Conservation (phyloP, 495 filamentous ascomycete species). For the Aspergillus biplanus region DNA sequence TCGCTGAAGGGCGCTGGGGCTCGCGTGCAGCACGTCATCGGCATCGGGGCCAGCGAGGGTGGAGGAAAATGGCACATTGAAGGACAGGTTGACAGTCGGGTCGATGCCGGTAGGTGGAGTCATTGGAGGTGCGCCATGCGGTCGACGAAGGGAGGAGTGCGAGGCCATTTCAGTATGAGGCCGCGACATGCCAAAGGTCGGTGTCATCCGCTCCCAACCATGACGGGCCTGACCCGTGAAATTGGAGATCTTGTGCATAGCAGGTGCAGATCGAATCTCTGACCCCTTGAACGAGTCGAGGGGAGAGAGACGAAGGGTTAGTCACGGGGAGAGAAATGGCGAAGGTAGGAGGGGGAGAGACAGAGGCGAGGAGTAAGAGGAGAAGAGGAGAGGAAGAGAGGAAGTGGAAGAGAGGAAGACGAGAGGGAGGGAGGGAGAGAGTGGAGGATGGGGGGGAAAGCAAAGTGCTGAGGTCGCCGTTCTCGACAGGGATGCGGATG, state of each 20-base stretch:
- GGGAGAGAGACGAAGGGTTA: constrained; percentile 39
- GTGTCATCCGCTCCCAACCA: constrained; percentile 90
- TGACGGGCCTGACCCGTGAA: constrained; percentile 81
- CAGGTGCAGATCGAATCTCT: constrained; percentile 39
- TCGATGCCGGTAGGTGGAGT: constrained; percentile 67
- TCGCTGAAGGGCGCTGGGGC: constrained; percentile 74
- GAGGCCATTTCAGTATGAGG: constrained; percentile 77
- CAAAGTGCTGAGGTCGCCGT: constrained; percentile 25
- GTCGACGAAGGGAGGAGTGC: constrained; percentile 65
- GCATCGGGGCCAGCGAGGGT: constrained; percentile 87
- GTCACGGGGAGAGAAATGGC: constrained; percentile 35
- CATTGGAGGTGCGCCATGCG: constrained; percentile 66
- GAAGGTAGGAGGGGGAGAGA: constrained; percentile 19
- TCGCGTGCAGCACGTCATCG: constrained; percentile 90
- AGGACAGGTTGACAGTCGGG: constrained; percentile 75
- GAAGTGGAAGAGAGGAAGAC: constrained; percentile 18
- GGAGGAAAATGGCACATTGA: constrained; percentile 94
- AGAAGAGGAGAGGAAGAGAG: constrained; percentile 24
- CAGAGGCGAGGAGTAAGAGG: constrained; percentile 27
- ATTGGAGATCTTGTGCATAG: constrained; percentile 93
- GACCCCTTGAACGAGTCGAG: constrained; percentile 47
- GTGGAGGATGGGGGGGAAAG: background rate
- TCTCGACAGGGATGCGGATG: constrained; percentile 44
- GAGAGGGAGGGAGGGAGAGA: constrained; percentile 8
- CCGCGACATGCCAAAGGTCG: constrained; percentile 78